phyloP scores from a whole-genome alignment of 352 stramenopile genomes.

The Phytophthora fragariaefolia region DNA sequence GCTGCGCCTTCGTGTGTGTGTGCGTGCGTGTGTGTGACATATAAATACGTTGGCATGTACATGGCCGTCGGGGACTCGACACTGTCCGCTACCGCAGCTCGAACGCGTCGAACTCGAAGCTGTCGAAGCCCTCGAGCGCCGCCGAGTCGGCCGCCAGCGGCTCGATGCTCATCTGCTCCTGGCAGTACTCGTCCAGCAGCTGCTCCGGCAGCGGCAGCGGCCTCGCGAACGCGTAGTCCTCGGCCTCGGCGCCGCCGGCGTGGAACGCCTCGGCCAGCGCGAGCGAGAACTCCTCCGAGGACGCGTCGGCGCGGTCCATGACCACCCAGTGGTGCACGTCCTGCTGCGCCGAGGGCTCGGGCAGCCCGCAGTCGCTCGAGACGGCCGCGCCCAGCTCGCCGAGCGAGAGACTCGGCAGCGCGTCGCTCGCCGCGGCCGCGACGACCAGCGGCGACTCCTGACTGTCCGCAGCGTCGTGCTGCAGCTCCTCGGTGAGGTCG shows the following conservation, averaged over 20 bases:
- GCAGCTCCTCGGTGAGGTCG: constrained; percentile 32
- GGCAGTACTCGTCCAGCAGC: constrained; percentile 20
- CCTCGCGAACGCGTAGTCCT: constrained; percentile 7
- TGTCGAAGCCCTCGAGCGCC: constrained; percentile 1
- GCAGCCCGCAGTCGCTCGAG: constrained; percentile 9
- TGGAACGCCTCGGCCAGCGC: constrained; percentile 25
- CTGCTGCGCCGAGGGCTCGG: constrained; percentile 26
- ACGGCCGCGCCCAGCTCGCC: constrained; percentile 1
- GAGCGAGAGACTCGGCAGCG: constrained; percentile 25
- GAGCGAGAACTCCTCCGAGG: constrained; percentile 33
- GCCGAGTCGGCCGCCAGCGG: not conserved
- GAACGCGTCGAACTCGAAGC: constrained; percentile 27
- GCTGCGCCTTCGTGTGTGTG: constrained; percentile 7
- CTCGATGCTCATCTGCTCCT: constrained; percentile 20
- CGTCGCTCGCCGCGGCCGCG: not conserved
- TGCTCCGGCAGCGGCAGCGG: constrained; percentile 21
- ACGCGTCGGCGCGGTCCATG: constrained; percentile 37
- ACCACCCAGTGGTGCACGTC: constrained; percentile 39
- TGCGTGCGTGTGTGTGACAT: not conserved
- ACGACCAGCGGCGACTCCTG: constrained; percentile 39
- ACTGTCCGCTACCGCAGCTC: constrained; percentile 23
- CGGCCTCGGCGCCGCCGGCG: constrained; percentile 1
- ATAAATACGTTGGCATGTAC: constrained; percentile 21
- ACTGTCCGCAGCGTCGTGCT: constrained; percentile 8
- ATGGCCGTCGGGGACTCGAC: too few species aligned